These are phyloP conservation scores for Diaporthe sp. DNA, from an alignment of 2,329 filamentous ascomycete genomes.

Conservation along the genomic window DNA sequence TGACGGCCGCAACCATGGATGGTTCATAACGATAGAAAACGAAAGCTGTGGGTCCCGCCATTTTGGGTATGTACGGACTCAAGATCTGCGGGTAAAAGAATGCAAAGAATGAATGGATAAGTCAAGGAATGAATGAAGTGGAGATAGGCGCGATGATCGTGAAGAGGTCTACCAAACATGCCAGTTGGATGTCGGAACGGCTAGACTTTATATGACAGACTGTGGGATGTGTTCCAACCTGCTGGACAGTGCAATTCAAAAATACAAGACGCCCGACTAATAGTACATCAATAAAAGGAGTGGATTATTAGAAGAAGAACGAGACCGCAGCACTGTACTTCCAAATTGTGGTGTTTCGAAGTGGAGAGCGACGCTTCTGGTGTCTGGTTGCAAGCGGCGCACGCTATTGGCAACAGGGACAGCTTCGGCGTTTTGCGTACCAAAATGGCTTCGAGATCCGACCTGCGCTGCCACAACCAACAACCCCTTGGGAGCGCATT, in stretches of 20 bases:
- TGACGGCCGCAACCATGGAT: slow-evolving; percentile 55
- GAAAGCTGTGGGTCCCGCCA: slow-evolving; percentile 26
- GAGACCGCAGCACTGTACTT: neutral
- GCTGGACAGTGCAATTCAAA: neutral
- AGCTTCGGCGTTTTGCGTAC: neutral
- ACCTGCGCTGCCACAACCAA: neutral
- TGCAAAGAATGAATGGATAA: neutral
- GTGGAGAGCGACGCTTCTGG: neutral
- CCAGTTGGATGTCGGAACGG: neutral
- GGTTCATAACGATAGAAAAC: slow-evolving; percentile 61
- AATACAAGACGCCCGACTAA: neutral
- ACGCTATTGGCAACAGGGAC: neutral
- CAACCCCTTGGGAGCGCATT: neutral
- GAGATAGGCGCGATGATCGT: neutral
- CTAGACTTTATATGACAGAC: neutral
- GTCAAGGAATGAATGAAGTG: neutral
- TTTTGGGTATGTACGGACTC: neutral
- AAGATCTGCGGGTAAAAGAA: neutral
- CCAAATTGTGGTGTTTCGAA: neutral
- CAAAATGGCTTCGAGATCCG: neutral
- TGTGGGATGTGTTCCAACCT: neutral
- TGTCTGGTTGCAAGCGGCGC: neutral
- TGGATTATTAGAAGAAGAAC: too few relatives aligned
- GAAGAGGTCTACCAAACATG: neutral
- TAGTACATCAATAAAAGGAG: too few relatives aligned